These are phyloP conservation scores for Histomonas meleagridis DNA, from an alignment of 208 protist species.

Conservation along the genomic window DNA sequence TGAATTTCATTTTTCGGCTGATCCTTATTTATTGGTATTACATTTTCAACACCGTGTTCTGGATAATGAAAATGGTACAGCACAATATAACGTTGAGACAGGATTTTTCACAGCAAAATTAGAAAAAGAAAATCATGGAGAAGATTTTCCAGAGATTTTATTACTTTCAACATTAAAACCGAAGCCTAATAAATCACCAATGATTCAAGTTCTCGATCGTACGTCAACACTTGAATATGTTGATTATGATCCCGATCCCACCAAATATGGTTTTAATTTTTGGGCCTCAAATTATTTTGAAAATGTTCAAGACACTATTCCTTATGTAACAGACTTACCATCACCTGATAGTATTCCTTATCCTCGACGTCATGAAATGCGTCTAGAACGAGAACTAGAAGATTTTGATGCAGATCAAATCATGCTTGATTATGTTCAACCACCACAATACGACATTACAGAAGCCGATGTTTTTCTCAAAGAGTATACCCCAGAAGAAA, in stretches of 20 bases:
- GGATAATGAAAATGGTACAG: background rate
- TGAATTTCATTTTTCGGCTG: background rate
- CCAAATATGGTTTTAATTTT: slow-evolving; percentile 25
- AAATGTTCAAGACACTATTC: slow-evolving; percentile 18
- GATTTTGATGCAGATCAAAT: slow-evolving; percentile 29
- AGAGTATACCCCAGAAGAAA: slow-evolving; percentile 28
- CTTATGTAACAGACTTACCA: background rate
- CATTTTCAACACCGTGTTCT: background rate
- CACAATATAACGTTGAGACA: background rate
- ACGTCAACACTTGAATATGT: background rate
- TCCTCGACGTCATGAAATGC: background rate
- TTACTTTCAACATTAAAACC: slow-evolving; percentile 30
- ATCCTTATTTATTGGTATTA: slow-evolving; percentile 4
- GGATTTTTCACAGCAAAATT: background rate
- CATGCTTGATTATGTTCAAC: background rate
- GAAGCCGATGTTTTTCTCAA: background rate
- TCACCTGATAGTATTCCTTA: background rate
- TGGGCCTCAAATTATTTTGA: slow-evolving; percentile 30
- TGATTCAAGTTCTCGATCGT: background rate
- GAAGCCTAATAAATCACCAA: background rate
- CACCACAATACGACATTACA: background rate
- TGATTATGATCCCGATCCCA: background rate
- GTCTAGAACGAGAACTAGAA: slow-evolving; percentile 22
- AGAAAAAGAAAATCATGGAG: background rate
- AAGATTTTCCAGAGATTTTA: slow-evolving; percentile 33